A percentile compares a stretch with the other conserved stretches of the same genome.
Evolutionary conservation across 1,139 yeast species (phyloP).

Genomic region (Tardiomyces digboiensis): DNA sequence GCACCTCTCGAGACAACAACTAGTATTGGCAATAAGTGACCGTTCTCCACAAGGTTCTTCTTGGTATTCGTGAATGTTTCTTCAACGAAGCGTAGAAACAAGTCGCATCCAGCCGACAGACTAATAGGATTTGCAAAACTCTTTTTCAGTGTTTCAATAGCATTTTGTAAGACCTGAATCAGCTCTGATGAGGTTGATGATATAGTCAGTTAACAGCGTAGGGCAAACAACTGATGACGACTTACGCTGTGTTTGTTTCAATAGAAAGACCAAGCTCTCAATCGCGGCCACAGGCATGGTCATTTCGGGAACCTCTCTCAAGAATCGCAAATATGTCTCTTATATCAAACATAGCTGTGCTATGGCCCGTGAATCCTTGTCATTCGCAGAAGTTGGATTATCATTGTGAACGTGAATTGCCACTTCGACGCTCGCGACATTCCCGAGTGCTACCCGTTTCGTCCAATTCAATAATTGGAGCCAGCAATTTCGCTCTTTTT

Average conservation of each 20-base stretch:
- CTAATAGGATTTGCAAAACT: slow-evolving; percentile 89
- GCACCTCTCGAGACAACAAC: too few species aligned
- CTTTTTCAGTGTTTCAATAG: slow-evolving; percentile 61
- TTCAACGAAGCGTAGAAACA: slow-evolving; percentile 89
- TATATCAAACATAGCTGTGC: slow-evolving; percentile 88
- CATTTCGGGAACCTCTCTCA: slow-evolving; percentile 85
- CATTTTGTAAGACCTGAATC: slow-evolving; percentile 68
- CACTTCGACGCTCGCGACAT: too few species aligned
- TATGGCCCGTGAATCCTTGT: too few species aligned
- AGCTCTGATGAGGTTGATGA: slow-evolving; percentile 77
- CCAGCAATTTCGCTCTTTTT: too few species aligned
- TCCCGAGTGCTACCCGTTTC: too few species aligned
- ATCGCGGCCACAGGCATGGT: slow-evolving; percentile 99
- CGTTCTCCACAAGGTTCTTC: slow-evolving; percentile 83
- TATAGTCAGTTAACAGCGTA: too few species aligned
- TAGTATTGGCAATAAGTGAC: slow-evolving; percentile 88
- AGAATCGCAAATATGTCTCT: slow-evolving; percentile 64
- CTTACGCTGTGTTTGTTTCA: slow-evolving; percentile 61
- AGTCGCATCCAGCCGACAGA: slow-evolving; percentile 94
- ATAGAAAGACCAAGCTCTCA: slow-evolving; percentile 80
- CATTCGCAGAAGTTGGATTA: too few species aligned
- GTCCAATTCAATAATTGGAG: too few species aligned
- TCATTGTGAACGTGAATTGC: too few species aligned
- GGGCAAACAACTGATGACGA: too few species aligned
- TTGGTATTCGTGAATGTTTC: slow-evolving; percentile 93